Base-by-base conservation (phyloP, 441 rosid species). In the Populus hybrid region DNA sequence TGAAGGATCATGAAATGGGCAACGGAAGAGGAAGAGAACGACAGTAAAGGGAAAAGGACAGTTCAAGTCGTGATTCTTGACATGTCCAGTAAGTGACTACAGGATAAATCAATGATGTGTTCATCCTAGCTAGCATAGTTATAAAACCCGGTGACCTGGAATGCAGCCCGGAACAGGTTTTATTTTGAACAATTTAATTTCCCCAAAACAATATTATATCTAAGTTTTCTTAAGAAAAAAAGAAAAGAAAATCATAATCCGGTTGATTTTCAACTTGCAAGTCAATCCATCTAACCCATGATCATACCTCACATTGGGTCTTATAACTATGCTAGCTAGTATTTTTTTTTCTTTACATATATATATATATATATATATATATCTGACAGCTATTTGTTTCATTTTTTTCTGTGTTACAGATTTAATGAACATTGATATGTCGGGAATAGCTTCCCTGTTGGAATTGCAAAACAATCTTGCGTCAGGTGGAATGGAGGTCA, bases 381-480 rank as follows among this genome's bases (percentile, higher is more conserved):
- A 1, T 0, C 24, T n/a, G n/a, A 24, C 1, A 24, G 50, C 3
- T 46, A 14, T 46, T 4, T 4, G 18, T 14, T 46, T 46, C 57
- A 34, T 34, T 2, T 36, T 21, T 10, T 32, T 26, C 9, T 42
- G 6, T 12, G 8, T 83, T 42, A 23, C 73, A 95, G 98, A 86
- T 87, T 78, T 95, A 76, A 78, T 86, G 80, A 94, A 87, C 85
- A 86, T 95, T 0, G 99, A 95, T 64, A 88, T 90, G 63, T 91
- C 99, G 2, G 99, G 97, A 72, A 89, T 95, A 38, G 86, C 92
- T 77, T 87, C 97, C 20, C 81, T 95, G 20, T 85, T 82, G 71
- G 98, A 95, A 80, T 88, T 95, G 24, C 87, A 86, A 20, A 85
- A 83, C 81, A 84, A 85, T 74, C 87, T 95, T 30, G 80, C 70